Evolutionary conservation across 2,329 filamentous ascomycete species (phyloP), one percentile per base, ranked within the genome.

Genomic region (Penicillium sp.): DNA sequence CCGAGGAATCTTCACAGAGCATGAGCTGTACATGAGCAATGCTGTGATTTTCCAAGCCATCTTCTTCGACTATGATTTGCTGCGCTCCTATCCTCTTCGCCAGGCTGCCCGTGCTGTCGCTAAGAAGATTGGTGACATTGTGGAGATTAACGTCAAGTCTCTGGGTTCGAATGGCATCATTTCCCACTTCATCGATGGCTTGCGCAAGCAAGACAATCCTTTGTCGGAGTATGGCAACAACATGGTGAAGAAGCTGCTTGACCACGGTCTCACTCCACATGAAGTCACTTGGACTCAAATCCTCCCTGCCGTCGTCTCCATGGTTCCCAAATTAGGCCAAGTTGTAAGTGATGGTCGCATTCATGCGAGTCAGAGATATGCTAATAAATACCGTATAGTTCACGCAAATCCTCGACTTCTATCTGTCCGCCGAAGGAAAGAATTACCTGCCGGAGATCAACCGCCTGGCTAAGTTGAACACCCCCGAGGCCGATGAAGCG

Each of bases 201-300:
- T 77, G 63, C 68, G 76, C 26, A 73, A 79, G 26, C 82, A 83
- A 64, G 74, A 79, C 23, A 83, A 83, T 35, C 74, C 77, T 0
- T 72, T 93, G 47, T 78, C 80, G 1, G 77, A 81, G 3, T 89
- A 88, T 58, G 89, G 89, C 2, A 78, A 79, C 18, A 79, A 84
- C 45, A 78, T 90, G 69, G 79, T 90, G 63, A 84, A 86, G 65
- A 80, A 80, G 0, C 73, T 92, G 43, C 73, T 85, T 23, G 87
- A 88, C 63, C 76, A 77, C 11, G 87, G 88, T 0, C 68, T 89
- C 57, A 82, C 77, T 52, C 74, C 79, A 2, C 79, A 84, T 23
- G 86, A 91, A 51, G 84, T 91, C 59, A 84, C 87, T 0, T 90
- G 85, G 83, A 81, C 81, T 23, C 85, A 90, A 66, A 80, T 91